Evolutionary conservation across 495 filamentous ascomycete species (phyloP).

Genomic region (Parmelia sp.): DNA sequence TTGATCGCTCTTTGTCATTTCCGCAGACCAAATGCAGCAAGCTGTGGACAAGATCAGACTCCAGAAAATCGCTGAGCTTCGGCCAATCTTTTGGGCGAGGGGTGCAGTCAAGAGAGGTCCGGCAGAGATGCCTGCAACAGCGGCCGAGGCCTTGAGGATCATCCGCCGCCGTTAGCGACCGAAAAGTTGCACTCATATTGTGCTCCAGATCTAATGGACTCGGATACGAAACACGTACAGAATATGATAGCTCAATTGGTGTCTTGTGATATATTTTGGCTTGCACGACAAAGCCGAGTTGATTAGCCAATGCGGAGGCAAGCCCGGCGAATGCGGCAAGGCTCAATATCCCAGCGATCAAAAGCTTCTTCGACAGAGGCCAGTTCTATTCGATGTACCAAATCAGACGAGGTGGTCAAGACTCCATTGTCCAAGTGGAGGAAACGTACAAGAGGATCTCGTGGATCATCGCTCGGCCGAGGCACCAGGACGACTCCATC

Average conservation of each 20-base stretch:
- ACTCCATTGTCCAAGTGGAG: background rate
- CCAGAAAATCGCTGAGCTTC: constrained; percentile 42
- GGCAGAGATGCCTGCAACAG: background rate
- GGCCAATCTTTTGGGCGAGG: constrained; percentile 35
- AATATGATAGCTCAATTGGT: constrained; percentile 1
- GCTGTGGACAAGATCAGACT: constrained; percentile 33
- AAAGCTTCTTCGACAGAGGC: background rate
- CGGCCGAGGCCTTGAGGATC: background rate
- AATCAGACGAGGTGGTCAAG: no score
- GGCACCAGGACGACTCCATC: background rate
- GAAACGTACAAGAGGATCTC: background rate
- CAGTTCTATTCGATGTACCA: background rate
- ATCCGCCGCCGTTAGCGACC: no score
- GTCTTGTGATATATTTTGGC: background rate
- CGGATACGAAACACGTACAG: background rate
- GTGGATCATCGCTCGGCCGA: constrained; percentile 2
- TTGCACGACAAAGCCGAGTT: background rate
- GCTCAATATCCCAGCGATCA: background rate
- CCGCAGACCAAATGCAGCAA: constrained; percentile 38
- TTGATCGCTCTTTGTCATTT: constrained; percentile 37
- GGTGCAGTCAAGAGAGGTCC: constrained; percentile 21
- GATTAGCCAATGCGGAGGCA: constrained; percentile 1
- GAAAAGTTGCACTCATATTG: no score
- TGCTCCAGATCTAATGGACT: no score
- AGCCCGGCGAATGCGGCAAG: background rate